phyloP scores from a whole-genome alignment of 202 grass and related monocot genomes.

The Cymbopogon flexuosus region DNA sequence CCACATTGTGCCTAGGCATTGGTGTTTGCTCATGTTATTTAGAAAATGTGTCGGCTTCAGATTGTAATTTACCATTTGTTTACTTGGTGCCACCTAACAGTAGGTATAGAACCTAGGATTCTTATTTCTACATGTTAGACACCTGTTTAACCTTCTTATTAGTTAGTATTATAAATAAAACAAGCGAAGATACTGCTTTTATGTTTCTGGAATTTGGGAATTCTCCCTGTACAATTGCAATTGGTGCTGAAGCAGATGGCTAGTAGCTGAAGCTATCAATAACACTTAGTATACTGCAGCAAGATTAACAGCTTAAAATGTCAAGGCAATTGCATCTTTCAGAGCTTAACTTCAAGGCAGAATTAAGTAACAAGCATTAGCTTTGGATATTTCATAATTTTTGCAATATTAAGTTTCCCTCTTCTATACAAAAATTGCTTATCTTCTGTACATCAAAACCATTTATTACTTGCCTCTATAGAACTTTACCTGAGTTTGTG shows the following conservation, averaged over 20 bases:
- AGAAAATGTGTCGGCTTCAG: neutral
- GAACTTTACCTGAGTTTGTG: neutral
- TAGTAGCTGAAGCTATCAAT: neutral
- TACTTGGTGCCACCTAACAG: neutral
- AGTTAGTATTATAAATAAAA: neutral
- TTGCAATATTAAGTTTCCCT: neutral
- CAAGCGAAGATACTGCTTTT: neutral
- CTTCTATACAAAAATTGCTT: neutral
- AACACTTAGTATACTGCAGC: neutral
- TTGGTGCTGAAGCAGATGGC: neutral
- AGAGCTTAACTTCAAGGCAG: neutral
- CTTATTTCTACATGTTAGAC: neutral
- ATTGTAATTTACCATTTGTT: neutral
- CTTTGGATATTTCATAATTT: neutral
- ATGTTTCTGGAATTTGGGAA: neutral
- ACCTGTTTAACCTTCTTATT: neutral
- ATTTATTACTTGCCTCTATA: neutral
- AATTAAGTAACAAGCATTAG: neutral
- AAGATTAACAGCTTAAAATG: neutral
- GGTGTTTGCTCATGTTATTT: neutral
- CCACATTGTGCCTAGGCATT: slow-evolving; percentile 7
- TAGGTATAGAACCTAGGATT: neutral
- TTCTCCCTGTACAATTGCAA: neutral
- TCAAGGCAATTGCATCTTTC: neutral
- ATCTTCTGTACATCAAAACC: neutral